Percentiles rank a stretch among this genome's conserved stretches.
Evolutionary conservation across 208 protist species (phyloP).

Genomic region (Leishmania gerbilli): DNA sequence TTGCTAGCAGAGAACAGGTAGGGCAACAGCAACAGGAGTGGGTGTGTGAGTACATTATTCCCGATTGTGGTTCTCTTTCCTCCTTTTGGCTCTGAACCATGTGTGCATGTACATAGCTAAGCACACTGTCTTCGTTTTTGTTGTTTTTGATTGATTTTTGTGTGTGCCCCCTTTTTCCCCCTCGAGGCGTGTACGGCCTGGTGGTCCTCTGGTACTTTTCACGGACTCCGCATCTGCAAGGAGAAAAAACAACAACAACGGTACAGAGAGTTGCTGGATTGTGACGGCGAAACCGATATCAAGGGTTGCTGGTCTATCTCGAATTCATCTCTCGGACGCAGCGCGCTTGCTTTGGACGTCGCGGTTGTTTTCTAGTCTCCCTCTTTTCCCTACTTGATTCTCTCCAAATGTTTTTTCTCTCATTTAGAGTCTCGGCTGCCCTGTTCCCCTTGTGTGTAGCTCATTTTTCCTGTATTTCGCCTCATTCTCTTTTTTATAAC

Average conservation of each 20-base stretch:
- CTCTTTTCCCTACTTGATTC: neutral
- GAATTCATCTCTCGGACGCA: neutral
- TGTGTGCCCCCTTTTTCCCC: neutral
- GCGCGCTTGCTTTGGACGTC: neutral
- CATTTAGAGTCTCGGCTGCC: neutral
- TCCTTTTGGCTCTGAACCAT: neutral
- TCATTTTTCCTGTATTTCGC: neutral
- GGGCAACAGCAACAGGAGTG: neutral
- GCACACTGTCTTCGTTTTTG: neutral
- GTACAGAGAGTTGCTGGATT: neutral
- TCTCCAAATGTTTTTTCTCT: neutral
- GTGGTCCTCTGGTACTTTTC: neutral
- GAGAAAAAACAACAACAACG: neutral
- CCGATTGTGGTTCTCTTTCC: neutral
- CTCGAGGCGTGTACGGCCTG: neutral
- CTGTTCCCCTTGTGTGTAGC: neutral
- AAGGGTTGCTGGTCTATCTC: neutral
- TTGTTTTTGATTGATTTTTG: neutral
- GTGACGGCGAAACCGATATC: neutral
- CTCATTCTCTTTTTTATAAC: neutral
- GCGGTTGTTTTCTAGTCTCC: slow-evolving; percentile 3
- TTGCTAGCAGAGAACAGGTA: neutral
- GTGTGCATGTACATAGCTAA: neutral
- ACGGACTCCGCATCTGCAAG: neutral
- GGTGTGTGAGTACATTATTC: neutral